Evolutionary conservation across 1,139 yeast species (phyloP), one percentile per base, ranked within the genome.

Genomic region (Dujonia santamariae): DNA sequence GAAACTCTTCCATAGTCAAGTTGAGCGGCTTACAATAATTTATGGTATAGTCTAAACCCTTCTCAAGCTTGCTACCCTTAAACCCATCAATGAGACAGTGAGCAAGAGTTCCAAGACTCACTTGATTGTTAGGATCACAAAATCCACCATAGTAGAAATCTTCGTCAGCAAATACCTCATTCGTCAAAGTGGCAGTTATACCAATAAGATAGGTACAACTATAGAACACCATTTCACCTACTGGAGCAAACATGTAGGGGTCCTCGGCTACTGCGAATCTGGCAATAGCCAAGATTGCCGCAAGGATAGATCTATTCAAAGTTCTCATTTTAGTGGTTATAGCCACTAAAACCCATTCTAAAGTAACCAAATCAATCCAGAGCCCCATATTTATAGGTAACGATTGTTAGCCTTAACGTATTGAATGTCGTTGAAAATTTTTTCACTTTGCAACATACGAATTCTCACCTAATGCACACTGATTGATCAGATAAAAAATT

Each of bases 51-150:
- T 59, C 37, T 22, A 56, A 59, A n/a, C 45, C 39, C 3, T 49
- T 37, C 35, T 46, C 43, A 9, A 29, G 8, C 7, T 6, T 7
- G 19, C 64, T 61, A 26, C 54, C 34, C 5, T 21, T 15, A 9
- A 33, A 33, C 12, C 38, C 38, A 35, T 43, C 35, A 29, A 48
- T 51, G 37, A 65, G 53, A 47, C 68, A 65, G 40, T 52, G 58
- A 16, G 67, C 61, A 56, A 63, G 54, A 12, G 68, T 45, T 4
- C 70, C 72, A 39, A 66, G 52, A 7, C 68, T 70, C 6, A 55
- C 67, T 45, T 62, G 70, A 42, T 50, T 53, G 20, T 56, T 44
- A 27, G 44, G 47, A 37, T 59, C 50, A 50, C 71, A 64, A 41
- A 47, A 64, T 2, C 57, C 62, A 25, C 56, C 52, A 38, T 56